Conservation (phyloP, 2,329 filamentous ascomycete species). For the Fusarium verrucosum region DNA sequence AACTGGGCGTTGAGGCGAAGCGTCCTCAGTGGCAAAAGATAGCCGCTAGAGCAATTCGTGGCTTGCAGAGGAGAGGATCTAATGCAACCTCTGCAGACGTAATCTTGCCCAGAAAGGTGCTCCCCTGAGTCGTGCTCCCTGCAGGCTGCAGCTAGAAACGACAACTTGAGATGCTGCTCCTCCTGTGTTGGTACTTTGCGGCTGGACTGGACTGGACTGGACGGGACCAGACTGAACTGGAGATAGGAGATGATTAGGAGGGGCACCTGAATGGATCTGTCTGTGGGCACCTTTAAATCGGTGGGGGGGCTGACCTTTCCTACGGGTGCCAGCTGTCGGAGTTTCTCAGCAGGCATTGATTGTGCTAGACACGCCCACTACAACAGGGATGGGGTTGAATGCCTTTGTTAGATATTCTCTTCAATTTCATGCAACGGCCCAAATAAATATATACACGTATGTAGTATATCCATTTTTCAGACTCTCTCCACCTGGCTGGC, state of each 20-base stretch:
- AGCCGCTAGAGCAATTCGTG: slow-evolving; percentile 1
- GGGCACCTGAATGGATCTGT: not conserved
- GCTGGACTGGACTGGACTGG: no score
- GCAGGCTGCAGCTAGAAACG: slow-evolving; percentile 7
- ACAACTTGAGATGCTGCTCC: not conserved
- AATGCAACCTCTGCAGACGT: slow-evolving; percentile 17
- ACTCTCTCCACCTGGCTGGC: not conserved
- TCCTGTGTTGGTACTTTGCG: not conserved
- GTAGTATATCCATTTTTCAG: not conserved
- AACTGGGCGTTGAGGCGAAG: not conserved
- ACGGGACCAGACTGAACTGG: no score
- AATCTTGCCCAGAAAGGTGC: slow-evolving; percentile 28
- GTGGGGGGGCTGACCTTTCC: not conserved
- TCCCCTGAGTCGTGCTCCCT: slow-evolving; percentile 41
- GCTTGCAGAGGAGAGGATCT: slow-evolving; percentile 15
- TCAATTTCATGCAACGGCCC: not conserved
- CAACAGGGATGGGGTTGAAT: not conserved
- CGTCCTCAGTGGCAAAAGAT: slow-evolving; percentile 4
- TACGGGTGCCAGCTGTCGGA: not conserved
- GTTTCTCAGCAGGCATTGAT: no score
- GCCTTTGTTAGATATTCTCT: not conserved
- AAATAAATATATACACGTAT: not conserved
- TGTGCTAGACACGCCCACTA: no score
- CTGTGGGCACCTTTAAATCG: not conserved
- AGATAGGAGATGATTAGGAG: not conserved